Evolutionary conservation across 192 early-diverging fungal genomes (phyloP).

Genomic region (Backusella australiensis): DNA sequence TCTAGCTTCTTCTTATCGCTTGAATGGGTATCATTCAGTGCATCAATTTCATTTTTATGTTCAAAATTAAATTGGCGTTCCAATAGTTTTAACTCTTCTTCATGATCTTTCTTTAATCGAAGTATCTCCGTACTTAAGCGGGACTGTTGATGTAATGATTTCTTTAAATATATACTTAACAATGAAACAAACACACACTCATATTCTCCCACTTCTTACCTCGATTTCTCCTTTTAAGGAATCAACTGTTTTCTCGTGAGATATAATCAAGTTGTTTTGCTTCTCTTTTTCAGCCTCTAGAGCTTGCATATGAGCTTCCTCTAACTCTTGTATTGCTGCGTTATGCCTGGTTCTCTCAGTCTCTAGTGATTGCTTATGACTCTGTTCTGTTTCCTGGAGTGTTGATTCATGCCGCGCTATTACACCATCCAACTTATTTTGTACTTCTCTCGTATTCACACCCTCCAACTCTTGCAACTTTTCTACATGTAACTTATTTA

Average conservation of each 20-base stretch:
- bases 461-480: neutral
- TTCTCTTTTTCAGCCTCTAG: neutral
- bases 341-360: neutral
- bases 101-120: neutral
- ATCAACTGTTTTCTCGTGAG: neutral
- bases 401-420: neutral
- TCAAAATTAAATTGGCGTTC: neutral
- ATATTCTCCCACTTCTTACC: neutral
- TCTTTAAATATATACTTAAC: neutral
- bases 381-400: neutral
- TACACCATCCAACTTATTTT: neutral
- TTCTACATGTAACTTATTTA: neutral
- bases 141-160: neutral
- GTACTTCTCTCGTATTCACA: neutral
- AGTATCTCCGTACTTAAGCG: neutral
- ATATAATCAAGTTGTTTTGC: neutral
- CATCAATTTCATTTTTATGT: neutral
- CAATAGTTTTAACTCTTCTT: conserved; percentile 1
- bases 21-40: neutral
- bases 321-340: neutral
- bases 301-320: neutral
- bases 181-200: neutral
- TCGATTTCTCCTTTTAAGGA: neutral
- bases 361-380: neutral
- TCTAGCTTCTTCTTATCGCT: neutral